These are phyloP conservation scores for Aethionema arabicum DNA, from an alignment of 345 rosid genomes.

Conservation along the genomic window DNA sequence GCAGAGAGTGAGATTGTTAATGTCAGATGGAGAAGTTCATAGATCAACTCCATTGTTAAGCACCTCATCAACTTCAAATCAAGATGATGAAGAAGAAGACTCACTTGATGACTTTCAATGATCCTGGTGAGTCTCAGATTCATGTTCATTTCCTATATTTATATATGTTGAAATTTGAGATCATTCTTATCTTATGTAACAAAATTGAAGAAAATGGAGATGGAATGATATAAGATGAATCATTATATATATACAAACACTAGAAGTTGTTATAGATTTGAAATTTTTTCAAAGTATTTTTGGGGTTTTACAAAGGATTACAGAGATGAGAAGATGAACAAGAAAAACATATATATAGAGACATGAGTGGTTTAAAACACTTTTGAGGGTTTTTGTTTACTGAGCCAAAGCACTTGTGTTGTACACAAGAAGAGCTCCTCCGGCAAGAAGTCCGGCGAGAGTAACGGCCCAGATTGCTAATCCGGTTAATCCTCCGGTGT, in stretches of 20 bases:
- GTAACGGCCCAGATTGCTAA: constrained; percentile 96
- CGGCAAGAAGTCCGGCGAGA: constrained; percentile 69
- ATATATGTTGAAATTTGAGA: constrained; percentile 3
- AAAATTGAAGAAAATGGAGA: not conserved
- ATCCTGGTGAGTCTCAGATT: constrained; percentile 6
- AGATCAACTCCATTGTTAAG: constrained; percentile 38
- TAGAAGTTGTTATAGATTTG: constrained; percentile 21
- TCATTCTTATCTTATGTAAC: constrained; percentile 3
- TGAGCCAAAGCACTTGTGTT: constrained; percentile 93
- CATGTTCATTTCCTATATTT: constrained; percentile 7
- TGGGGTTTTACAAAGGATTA: constrained; percentile 19
- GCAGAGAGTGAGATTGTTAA: constrained; percentile 63
- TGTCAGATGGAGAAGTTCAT: constrained; percentile 56
- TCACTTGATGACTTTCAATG: constrained; percentile 42
- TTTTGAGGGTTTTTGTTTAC: constrained; percentile 39
- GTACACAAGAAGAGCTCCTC: constrained; percentile 93
- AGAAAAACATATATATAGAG: not conserved
- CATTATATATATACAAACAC: constrained; percentile 17
- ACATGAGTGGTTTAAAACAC: not conserved
- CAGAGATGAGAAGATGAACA: constrained; percentile 6
- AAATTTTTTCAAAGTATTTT: constrained; percentile 30
- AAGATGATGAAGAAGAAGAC: constrained; percentile 43
- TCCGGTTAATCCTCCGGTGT: constrained; percentile 79
- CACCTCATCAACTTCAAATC: constrained; percentile 36
- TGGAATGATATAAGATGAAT: constrained; percentile 4